Evolutionary conservation across 768 basidiomycete genomes (phyloP).

Genomic region (Leccinum subtestaceum): DNA sequence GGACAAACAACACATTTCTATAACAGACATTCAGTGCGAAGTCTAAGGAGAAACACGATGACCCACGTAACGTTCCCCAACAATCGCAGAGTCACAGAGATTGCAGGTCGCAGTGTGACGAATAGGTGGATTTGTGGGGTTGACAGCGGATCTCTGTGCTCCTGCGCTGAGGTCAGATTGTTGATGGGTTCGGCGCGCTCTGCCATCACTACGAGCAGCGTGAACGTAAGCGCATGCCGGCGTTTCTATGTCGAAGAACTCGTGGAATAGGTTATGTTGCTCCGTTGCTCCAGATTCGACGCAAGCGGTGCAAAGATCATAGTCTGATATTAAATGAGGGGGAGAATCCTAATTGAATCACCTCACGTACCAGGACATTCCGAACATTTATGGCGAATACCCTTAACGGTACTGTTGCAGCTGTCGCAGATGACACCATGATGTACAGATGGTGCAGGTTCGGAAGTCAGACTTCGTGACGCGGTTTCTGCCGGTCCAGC

Average conservation of each 20-base stretch:
- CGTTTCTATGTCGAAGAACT: slow-evolving; percentile 66
- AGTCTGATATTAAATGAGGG: slow-evolving; percentile 44
- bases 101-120: slow-evolving; percentile 71
- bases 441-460: slow-evolving; percentile 41
- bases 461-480: neutral
- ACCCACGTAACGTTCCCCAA: slow-evolving; percentile 71
- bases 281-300: slow-evolving; percentile 47
- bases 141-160: neutral
- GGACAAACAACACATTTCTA: slow-evolving; percentile 81
- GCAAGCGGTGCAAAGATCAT: slow-evolving; percentile 67
- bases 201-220: slow-evolving; percentile 42
- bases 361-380: slow-evolving; percentile 60
- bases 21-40: slow-evolving; percentile 1
- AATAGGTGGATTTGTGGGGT: slow-evolving; percentile 22
- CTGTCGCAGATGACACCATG: slow-evolving; percentile 60
- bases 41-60: neutral
- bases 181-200: slow-evolving; percentile 23
- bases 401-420: slow-evolving; percentile 56
- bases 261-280: slow-evolving; percentile 59
- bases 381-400: slow-evolving; percentile 76
- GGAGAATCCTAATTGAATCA: neutral
- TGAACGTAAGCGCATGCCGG: slow-evolving; percentile 67
- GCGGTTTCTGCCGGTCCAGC: neutral
- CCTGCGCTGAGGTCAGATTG: neutral
- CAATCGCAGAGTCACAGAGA: slow-evolving; percentile 69